phyloP scores from a whole-genome alignment of 1,284 basidiomycete genomes.

The Phylloboletellus chloephorus region DNA sequence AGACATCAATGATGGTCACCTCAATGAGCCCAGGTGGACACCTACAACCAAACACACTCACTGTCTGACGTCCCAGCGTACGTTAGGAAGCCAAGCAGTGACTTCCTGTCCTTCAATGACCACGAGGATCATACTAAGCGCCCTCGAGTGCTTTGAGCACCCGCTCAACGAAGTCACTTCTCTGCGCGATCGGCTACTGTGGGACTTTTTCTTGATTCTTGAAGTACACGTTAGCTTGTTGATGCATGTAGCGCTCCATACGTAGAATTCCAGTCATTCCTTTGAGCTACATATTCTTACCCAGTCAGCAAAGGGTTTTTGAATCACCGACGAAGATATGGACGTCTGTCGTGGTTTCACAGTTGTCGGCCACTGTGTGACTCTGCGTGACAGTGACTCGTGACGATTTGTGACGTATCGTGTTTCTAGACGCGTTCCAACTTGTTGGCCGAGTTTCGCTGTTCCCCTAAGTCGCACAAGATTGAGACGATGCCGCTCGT shows the following conservation, averaged over 20 bases:
- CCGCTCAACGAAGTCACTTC: neutral
- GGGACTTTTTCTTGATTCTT: neutral
- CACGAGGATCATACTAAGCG: conserved; percentile 18
- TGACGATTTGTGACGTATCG: conserved; percentile 23
- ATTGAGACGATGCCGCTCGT: conserved; percentile 57
- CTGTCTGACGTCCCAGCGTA: conserved; percentile 25
- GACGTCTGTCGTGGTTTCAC: too few relatives aligned
- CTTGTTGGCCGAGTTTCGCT: conserved; percentile 15
- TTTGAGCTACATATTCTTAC: conserved; percentile 6
- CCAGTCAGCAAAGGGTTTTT: conserved; percentile 6
- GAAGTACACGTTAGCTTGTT: neutral
- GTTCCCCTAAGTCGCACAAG: conserved; percentile 21
- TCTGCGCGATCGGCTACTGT: too few relatives aligned
- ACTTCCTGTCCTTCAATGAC: conserved; percentile 28
- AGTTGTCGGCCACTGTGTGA: neutral
- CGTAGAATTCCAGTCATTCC: conserved; percentile 11
- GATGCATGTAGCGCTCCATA: conserved; percentile 1
- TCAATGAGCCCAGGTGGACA: conserved; percentile 31
- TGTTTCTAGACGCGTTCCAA: conserved; percentile 26
- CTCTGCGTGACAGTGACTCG: conserved; percentile 17
- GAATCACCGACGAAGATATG: neutral
- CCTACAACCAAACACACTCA: conserved; percentile 30
- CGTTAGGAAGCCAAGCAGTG: conserved; percentile 22
- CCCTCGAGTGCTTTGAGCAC: conserved; percentile 15
- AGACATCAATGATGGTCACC: neutral